Evolutionary conservation across 169 alveolate genomes (phyloP).

Genomic region (Toxoplasma gondii): DNA sequence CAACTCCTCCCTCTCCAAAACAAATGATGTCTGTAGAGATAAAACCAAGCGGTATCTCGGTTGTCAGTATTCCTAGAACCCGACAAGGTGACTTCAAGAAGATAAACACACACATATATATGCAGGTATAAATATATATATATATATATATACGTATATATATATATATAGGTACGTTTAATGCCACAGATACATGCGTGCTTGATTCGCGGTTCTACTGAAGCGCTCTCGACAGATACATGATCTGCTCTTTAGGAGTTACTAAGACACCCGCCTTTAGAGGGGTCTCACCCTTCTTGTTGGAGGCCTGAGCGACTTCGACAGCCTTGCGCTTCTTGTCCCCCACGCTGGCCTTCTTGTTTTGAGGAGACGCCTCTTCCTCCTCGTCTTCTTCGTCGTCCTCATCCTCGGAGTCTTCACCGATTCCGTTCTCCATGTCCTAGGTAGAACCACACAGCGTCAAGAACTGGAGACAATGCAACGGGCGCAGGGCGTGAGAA

Average conservation of each 20-base stretch:
- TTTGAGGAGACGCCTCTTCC: neutral
- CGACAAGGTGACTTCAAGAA: too few species aligned
- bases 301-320: neutral
- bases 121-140: too few species aligned
- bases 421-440: slow-evolving; percentile 26
- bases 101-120: neutral
- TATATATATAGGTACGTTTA: neutral
- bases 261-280: neutral
- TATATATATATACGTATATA: neutral
- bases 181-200: too few species aligned
- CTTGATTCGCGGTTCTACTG: too few species aligned
- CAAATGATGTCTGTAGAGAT: too few species aligned
- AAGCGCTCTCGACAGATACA: too few species aligned
- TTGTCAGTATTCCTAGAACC: too few species aligned
- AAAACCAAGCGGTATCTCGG: too few species aligned
- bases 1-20: too few species aligned
- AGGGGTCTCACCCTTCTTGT: neutral
- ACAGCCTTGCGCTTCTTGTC: slow-evolving; percentile 58
- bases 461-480: neutral
- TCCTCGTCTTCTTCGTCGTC: slow-evolving; percentile 36
- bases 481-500: neutral
- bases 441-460: neutral
- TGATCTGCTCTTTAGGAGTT: neutral
- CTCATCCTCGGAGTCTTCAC: slow-evolving; percentile 21
- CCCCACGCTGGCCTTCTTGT: neutral